Base-by-base conservation (phyloP, 257 asterid species). In the Asclepias syriaca region DNA sequence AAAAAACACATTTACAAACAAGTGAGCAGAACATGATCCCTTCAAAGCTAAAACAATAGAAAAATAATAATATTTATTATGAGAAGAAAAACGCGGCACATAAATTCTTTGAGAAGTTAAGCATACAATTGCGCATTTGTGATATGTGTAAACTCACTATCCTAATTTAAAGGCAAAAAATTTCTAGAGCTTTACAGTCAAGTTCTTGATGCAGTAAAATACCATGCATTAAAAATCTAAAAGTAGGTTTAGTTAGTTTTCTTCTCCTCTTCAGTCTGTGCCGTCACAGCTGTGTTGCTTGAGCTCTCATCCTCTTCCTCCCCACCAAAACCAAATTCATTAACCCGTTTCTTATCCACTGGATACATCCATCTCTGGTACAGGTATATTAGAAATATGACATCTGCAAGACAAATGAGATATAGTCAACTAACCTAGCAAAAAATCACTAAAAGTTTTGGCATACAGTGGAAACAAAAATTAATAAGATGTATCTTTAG, bases 321-420 rank as follows among this genome's bases (percentile, higher is more conserved):
- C 54, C 89, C 99, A 34, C 87, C 97, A 56, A 91, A 94, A 66
- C 98, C 98, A 68, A 89, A 94, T 77, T 94, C 98, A 27, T 94
- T 91, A 3, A 94, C 95, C 46, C 99, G 89, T 69, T 87, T 94
- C 90, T 84, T 89, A 76, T 94, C 98, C 50, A 92, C 97, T 1
- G 99, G 99, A 71, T 94, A 94, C 21, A 75, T 46, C 97, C 97
- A 94, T 78, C 97, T 81, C 81, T 94, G 99, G 72, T 91, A 94
- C 21, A 91, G 67, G 73, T 82, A 89, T 81, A 94, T 94, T 80
- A 94, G 78, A 78, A 94, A 94, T 84, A 94, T 90, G 72, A 94
- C 81, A 88, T 94, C 99, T 94, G 97, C 95, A 87, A 71, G 68
- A 40, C 32, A 56, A 10, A 60, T 45, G 49, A 39, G 5, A 66